These are phyloP conservation scores for Aureobasidium musti DNA, from an alignment of 2,329 filamentous ascomycete genomes.

Conservation along the genomic window DNA sequence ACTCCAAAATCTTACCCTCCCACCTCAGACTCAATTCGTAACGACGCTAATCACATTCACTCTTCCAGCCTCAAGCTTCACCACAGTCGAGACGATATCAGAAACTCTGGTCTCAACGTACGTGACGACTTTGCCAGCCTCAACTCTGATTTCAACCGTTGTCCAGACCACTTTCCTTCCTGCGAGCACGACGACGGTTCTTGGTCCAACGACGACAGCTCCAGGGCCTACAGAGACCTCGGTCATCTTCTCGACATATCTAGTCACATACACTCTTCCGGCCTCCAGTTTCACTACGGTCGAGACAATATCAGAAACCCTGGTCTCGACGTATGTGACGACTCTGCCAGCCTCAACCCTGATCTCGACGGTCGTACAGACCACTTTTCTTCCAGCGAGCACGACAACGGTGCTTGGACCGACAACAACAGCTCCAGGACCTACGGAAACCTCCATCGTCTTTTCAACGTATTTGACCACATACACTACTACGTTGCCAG, in stretches of 20 bases:
- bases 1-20: background rate
- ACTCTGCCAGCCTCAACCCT: background rate
- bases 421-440: background rate
- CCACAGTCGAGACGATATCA: background rate
- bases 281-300: background rate
- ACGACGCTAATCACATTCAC: background rate
- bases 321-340: background rate
- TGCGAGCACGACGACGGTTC: background rate
- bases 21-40: slow-evolving; percentile 2
- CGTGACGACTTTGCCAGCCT: background rate
- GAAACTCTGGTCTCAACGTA: background rate
- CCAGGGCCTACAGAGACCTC: slow-evolving; percentile 3
- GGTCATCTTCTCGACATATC: background rate
- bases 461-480: background rate
- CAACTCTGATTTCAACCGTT: background rate
- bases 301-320: background rate
- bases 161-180: background rate
- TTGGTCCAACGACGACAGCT: background rate
- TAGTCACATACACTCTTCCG: background rate
- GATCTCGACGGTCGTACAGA: background rate
- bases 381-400: background rate
- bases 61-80: background rate
- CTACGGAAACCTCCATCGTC: background rate
- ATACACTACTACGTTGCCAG: background rate
- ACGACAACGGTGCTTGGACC: background rate